Conservation (phyloP, 139 green algal genomes). For the Astrephomene gubernaculifera region DNA sequence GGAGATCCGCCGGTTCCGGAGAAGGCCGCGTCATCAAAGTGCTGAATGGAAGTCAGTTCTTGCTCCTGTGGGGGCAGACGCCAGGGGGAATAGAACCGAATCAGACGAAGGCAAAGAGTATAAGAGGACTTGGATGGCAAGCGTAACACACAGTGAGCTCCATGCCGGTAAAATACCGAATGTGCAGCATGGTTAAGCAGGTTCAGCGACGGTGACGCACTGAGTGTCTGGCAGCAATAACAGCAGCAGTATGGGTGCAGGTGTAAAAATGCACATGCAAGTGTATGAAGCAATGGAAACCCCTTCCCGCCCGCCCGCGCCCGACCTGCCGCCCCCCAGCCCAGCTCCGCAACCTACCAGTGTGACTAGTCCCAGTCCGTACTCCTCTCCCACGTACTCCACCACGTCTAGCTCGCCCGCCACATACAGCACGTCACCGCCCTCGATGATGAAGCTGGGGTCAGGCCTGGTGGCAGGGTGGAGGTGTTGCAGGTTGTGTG, state of each 20-base stretch:
- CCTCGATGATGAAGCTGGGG: not conserved
- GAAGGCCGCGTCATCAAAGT: not conserved
- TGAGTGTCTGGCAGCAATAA: too few relatives aligned
- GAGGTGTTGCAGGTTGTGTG: too few relatives aligned
- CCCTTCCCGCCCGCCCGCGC: too few relatives aligned
- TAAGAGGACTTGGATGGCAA: not conserved
- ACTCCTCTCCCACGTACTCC: constrained; percentile 31
- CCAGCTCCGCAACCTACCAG: not conserved
- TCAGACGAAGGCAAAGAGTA: too few relatives aligned
- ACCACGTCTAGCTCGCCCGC: constrained; percentile 62
- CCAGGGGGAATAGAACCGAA: too few relatives aligned
- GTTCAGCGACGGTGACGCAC: too few relatives aligned
- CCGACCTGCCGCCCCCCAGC: not conserved
- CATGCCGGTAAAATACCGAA: too few relatives aligned
- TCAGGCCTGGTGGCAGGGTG: constrained; percentile 26
- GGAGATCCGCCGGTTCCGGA: not conserved
- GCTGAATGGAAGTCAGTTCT: not conserved
- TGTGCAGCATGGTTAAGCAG: too few relatives aligned
- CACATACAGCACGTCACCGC: constrained; percentile 73
- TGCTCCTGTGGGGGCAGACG: too few relatives aligned
- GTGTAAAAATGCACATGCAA: too few relatives aligned
- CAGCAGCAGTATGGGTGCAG: too few relatives aligned
- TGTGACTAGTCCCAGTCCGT: constrained; percentile 13
- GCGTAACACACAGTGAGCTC: not conserved
- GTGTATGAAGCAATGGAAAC: too few relatives aligned